Percentiles rank a stretch among this genome's conserved stretches.
phyloP scores from a whole-genome alignment of 148 eudicot genomes.

The Rhododendron ferrugineum region DNA sequence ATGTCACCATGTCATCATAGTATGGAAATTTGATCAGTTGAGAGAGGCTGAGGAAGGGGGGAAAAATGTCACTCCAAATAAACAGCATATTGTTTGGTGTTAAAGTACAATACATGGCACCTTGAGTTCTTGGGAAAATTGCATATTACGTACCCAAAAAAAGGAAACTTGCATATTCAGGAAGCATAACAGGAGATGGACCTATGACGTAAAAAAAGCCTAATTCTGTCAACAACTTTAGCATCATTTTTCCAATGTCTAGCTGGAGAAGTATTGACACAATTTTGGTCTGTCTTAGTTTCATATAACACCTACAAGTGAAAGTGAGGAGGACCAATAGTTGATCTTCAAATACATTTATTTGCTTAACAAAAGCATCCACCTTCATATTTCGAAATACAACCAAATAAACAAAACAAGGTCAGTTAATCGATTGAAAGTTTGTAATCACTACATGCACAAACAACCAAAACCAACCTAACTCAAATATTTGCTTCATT shows the following conservation, averaged over 20 bases:
- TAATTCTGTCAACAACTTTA: not conserved
- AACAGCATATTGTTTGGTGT: not conserved
- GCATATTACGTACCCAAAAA: not conserved
- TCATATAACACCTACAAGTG: not conserved
- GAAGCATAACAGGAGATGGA: not conserved
- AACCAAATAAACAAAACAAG: not conserved
- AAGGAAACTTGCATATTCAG: not conserved
- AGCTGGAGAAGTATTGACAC: not conserved
- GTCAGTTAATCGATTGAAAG: not conserved
- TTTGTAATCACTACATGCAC: not conserved
- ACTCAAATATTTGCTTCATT: not conserved
- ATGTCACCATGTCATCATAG: not conserved
- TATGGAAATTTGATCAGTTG: not conserved
- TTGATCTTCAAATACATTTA: not conserved
- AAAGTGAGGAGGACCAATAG: not conserved
- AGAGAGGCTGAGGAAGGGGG: not conserved
- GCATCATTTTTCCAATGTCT: not conserved
- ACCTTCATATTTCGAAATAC: not conserved
- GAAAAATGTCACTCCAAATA: not conserved
- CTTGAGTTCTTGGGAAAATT: not conserved
- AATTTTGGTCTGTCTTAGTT: not conserved
- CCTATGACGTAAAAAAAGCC: not conserved
- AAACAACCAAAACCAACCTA: not conserved
- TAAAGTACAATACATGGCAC: not conserved
- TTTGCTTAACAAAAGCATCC: not conserved